A percentile compares a stretch with the other conserved stretches of the same genome.
These are phyloP conservation scores for Rhynchospora pubera DNA, from an alignment of 176 grass and related monocot species.

Conservation along the genomic window DNA sequence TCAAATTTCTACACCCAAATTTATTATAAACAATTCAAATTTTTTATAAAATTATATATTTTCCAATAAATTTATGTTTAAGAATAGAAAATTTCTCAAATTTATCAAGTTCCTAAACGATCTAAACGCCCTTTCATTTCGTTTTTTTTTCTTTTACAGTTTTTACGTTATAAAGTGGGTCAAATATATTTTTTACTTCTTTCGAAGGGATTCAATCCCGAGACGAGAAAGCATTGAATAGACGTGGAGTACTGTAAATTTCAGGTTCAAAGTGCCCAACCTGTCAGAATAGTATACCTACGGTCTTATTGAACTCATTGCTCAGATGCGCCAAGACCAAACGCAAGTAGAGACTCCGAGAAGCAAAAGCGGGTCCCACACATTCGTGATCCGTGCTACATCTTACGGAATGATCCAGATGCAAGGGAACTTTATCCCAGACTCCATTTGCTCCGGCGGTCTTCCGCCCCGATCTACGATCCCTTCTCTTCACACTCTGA, in stretches of 20 bases:
- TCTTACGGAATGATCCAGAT: background rate
- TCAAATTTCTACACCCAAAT: no score
- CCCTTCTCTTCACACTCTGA: background rate
- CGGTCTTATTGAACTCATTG: background rate
- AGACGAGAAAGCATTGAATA: background rate
- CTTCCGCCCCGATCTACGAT: slow-evolving; percentile 10
- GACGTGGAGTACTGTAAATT: background rate
- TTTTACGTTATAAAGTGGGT: no score
- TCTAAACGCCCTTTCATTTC: no score
- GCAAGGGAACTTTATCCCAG: background rate
- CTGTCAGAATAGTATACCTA: background rate
- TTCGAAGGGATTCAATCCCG: background rate
- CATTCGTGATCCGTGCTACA: background rate
- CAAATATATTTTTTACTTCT: no score
- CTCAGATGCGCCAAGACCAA: background rate
- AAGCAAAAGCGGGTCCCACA: background rate
- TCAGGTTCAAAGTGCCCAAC: no score
- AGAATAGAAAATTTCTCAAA: no score
- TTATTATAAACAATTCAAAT: no score
- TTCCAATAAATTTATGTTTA: no score
- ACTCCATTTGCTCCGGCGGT: slow-evolving; percentile 4
- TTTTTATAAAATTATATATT: no score
- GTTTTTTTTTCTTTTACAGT: no score
- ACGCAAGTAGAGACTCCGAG: background rate
- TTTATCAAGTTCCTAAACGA: no score